These are phyloP conservation scores for Herpomyces periplanetae DNA, from an alignment of 2,329 filamentous ascomycete genomes.

Conservation along the genomic window DNA sequence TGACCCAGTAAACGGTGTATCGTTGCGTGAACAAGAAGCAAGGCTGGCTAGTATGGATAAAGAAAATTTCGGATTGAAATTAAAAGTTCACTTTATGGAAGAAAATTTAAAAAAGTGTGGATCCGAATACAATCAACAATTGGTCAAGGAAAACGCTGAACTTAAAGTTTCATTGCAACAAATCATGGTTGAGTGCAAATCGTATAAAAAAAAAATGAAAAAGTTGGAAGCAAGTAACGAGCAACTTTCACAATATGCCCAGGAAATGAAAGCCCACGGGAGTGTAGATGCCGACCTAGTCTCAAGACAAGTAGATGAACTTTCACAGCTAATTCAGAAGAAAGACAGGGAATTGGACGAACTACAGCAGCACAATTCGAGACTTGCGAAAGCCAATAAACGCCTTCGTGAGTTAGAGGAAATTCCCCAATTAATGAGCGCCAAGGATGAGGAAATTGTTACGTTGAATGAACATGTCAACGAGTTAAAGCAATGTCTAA, in stretches of 20 bases:
- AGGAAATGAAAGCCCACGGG: constrained; percentile 35
- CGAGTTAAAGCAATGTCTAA: too few relatives aligned
- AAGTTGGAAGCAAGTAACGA: constrained; percentile 49
- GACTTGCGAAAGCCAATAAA: too few relatives aligned
- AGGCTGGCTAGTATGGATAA: too few relatives aligned
- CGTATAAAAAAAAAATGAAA: constrained; percentile 37
- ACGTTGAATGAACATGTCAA: too few relatives aligned
- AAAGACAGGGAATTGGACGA: too few relatives aligned
- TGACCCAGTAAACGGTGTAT: too few relatives aligned
- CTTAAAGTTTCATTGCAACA: constrained; percentile 79
- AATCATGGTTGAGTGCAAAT: constrained; percentile 48
- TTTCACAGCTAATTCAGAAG: too few relatives aligned
- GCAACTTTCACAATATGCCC: constrained; percentile 43
- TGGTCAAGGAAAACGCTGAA: constrained; percentile 74
- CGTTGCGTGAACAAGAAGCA: too few relatives aligned
- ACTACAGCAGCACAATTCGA: too few relatives aligned
- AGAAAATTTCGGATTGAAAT: too few relatives aligned
- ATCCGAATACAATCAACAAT: constrained; percentile 53
- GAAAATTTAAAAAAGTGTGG: constrained; percentile 48
- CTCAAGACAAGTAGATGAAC: too few relatives aligned
- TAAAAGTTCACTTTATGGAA: too few relatives aligned
- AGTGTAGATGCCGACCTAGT: constrained; percentile 21
- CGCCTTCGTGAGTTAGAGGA: constrained; percentile 10
- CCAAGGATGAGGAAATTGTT: constrained; percentile 10
- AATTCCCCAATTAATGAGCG: constrained; percentile 10